Percentiles rank a stretch among this genome's conserved stretches.
Conservation (phyloP, 768 basidiomycete genomes). For the Boletellus sp. region DNA sequence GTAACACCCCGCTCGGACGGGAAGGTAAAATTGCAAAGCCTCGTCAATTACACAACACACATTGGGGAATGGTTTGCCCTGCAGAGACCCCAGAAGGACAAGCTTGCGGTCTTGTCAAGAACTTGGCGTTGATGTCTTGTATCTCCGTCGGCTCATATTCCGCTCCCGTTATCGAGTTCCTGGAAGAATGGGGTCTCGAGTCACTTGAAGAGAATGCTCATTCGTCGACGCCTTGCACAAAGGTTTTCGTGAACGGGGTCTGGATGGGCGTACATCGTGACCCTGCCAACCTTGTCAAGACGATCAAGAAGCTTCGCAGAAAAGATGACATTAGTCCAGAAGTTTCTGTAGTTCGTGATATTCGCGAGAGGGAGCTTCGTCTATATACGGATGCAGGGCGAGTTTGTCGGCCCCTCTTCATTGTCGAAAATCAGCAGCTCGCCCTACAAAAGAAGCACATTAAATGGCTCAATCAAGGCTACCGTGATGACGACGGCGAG, state of each 20-base stretch:
- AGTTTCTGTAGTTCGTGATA: conserved; percentile 96
- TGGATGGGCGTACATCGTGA: conserved; percentile 99
- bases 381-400: conserved; percentile 96
- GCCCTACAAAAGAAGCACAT: conserved; percentile 82
- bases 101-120: conserved; percentile 98
- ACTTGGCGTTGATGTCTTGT: conserved; percentile 94
- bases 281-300: conserved; percentile 86
- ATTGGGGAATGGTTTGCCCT: conserved; percentile 99
- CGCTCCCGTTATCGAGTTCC: conserved; percentile 94
- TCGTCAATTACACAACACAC: conserved; percentile 97
- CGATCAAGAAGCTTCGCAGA: conserved; percentile 86
- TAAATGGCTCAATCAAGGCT: conserved; percentile 58
- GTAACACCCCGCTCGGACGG: conserved; percentile 95
- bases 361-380: conserved; percentile 90
- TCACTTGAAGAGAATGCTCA: conserved; percentile 92
- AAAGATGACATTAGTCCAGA: conserved; percentile 95
- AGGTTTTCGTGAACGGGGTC: conserved; percentile 98
- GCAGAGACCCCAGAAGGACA: conserved; percentile 99
- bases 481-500: conserved; percentile 52
- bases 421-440: conserved; percentile 89
- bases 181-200: conserved; percentile 98
- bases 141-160: conserved; percentile 97
- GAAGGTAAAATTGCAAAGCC: conserved; percentile 99
- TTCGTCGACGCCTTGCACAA: conserved; percentile 78
- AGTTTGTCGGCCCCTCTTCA: conserved; percentile 94